These are phyloP conservation scores for Erysimum cheiri DNA, from an alignment of 441 rosid species.

Conservation along the genomic window DNA sequence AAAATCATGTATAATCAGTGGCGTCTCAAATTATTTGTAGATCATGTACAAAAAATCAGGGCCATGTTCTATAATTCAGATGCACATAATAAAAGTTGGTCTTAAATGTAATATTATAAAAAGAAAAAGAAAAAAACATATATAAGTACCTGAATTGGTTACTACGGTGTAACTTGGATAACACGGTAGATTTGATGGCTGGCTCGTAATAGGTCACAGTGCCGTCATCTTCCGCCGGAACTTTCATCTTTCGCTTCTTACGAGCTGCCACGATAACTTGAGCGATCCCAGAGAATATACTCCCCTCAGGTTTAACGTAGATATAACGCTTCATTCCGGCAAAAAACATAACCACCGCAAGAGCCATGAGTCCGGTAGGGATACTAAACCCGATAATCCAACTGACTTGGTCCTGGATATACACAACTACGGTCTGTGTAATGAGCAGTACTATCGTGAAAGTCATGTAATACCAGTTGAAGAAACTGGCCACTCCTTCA, in stretches of 20 bases:
- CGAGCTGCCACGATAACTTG: conserved; percentile 76
- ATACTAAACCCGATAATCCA: conserved; percentile 91
- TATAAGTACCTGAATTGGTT: conserved; percentile 40
- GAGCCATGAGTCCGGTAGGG: conserved; percentile 77
- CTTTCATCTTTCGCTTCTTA: conserved; percentile 69
- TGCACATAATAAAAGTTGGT: not conserved
- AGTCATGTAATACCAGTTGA: conserved; percentile 70
- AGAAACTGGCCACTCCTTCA: conserved; percentile 74
- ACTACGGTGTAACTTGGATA: conserved; percentile 43
- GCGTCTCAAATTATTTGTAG: not conserved
- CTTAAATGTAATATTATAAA: not conserved
- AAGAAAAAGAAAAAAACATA: not conserved
- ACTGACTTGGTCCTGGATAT: conserved; percentile 86
- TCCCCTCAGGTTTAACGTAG: conserved; percentile 77
- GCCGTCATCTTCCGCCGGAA: conserved; percentile 56
- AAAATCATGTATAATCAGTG: not conserved
- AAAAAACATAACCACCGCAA: conserved; percentile 62
- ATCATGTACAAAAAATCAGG: not conserved
- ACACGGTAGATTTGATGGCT: conserved; percentile 55
- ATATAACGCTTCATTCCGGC: conserved; percentile 74
- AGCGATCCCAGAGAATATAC: conserved; percentile 79
- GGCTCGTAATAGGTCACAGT: conserved; percentile 62
- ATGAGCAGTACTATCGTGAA: conserved; percentile 50
- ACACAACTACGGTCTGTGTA: conserved; percentile 83
- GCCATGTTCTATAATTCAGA: not conserved